Base-by-base conservation (phyloP, 2,329 filamentous ascomycete genomes). In the Trichoderma afroharzianum region DNA sequence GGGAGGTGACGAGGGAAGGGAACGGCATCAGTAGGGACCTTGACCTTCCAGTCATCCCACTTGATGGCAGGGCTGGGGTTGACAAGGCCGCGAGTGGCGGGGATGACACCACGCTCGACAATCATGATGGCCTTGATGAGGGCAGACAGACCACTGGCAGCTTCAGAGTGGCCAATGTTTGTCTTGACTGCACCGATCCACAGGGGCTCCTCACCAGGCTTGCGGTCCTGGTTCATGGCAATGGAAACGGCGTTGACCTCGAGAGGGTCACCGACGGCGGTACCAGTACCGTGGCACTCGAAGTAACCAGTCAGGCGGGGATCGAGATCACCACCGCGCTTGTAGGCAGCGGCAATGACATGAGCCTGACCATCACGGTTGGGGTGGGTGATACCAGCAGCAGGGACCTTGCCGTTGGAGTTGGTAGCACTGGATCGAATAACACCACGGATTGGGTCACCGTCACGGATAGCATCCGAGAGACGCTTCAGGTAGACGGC, bases 271-370 rank as follows among this genome's bases (percentile, higher is more conserved):
- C 87, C 87, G 2, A 84, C 83, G 26, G 79, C 79, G 14, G 87
- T 88, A 9, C 86, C 86, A 0, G 86, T 87, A 18, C 86, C 86
- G 75, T 88, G 87, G 15, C 82, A 82, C 74, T 88, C 86, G 9
- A 79, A 72, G 57, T 75, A 76, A 30, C 62, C 74, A 1, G 76
- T 77, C 30, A 72, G 39, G 1, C 62, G 43, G 24, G 74, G 74
- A 26, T 74, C 71, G 1, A 76, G 71, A 32, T 71, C 63, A 3
- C 71, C 74, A 24, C 70, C 71, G 28, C 67, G 39, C 14, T 43
- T 39, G 32, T 71, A 71, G 9, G 68, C 68, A 15, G 21, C 21
- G 24, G 28, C 74, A 61, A 87, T 86, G 66, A 85, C 82, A 14
- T 76, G 76, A 0, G 79, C 74, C 67, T 78, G 76, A 8, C 70